phyloP scores from a whole-genome alignment of 2,329 filamentous ascomycete species.

The Cytospora chrysosperma region DNA sequence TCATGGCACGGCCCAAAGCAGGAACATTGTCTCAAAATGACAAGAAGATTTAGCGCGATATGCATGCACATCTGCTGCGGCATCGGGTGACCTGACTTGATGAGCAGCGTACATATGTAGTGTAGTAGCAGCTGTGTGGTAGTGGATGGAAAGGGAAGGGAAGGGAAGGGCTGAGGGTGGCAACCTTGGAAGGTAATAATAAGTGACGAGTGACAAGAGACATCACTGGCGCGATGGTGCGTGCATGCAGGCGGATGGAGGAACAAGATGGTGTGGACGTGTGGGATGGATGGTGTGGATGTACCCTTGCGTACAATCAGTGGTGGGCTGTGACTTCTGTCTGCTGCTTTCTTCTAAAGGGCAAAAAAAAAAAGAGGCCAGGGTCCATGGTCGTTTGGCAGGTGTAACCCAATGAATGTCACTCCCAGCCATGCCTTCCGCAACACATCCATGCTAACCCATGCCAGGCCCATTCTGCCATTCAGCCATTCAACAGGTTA shows the following conservation, averaged over 20 bases:
- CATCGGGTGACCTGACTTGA: neutral
- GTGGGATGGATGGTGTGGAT: neutral
- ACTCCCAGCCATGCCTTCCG: conserved; percentile 4
- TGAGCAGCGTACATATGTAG: too few species aligned
- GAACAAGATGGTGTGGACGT: conserved; percentile 1
- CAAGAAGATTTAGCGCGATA: neutral
- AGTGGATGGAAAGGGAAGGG: too few species aligned
- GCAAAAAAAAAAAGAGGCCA: neutral
- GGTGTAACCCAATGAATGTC: neutral
- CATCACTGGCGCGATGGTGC: neutral
- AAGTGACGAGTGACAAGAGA: neutral
- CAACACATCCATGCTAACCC: neutral
- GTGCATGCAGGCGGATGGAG: neutral
- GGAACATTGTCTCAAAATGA: neutral
- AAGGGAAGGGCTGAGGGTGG: neutral
- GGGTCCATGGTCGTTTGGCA: neutral
- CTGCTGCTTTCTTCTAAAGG: neutral
- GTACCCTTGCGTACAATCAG: neutral
- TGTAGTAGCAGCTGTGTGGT: too few species aligned
- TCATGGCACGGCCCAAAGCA: neutral
- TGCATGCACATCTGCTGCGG: neutral
- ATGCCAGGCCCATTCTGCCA: neutral
- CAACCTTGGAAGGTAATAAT: neutral
- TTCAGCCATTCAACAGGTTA: neutral
- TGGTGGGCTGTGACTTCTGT: neutral